phyloP scores from a whole-genome alignment of 257 asterid species.

The Marsdenia floribunda region DNA sequence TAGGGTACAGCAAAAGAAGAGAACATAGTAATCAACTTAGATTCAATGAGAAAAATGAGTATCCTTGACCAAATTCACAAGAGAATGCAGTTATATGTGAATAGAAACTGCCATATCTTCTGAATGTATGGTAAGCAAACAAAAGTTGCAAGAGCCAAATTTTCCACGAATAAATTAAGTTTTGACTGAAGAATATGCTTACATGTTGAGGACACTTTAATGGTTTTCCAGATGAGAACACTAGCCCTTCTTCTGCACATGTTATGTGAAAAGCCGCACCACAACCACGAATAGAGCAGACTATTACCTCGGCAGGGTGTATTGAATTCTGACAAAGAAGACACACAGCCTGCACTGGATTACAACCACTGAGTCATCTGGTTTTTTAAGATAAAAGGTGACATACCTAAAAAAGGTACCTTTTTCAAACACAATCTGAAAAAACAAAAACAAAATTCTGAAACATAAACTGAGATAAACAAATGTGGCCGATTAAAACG shows the following conservation, averaged over 20 bases:
- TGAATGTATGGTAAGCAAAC: not conserved
- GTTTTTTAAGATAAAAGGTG: not conserved
- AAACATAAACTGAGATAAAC: not conserved
- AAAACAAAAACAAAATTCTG: not conserved
- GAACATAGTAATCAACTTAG: not conserved
- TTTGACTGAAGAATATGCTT: conserved; percentile 27
- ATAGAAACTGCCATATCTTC: not conserved
- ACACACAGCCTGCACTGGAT: conserved; percentile 55
- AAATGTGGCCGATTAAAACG: not conserved
- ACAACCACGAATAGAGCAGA: conserved; percentile 67
- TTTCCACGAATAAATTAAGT: not conserved
- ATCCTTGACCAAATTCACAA: not conserved
- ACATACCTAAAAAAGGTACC: not conserved
- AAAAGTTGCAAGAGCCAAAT: not conserved
- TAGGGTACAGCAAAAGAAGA: not conserved
- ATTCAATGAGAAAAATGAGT: not conserved
- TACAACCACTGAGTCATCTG: not conserved
- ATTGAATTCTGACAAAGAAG: conserved; percentile 53
- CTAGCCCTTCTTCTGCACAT: conserved; percentile 51
- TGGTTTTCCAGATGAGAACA: conserved; percentile 49
- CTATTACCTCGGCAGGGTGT: conserved; percentile 43
- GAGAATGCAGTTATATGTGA: not conserved
- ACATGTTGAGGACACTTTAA: conserved; percentile 96
- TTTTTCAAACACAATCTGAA: not conserved
- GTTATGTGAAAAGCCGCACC: conserved; percentile 48